Evolutionary conservation across 495 filamentous ascomycete species (phyloP).

Genomic region (Trichoderma parareesei): DNA sequence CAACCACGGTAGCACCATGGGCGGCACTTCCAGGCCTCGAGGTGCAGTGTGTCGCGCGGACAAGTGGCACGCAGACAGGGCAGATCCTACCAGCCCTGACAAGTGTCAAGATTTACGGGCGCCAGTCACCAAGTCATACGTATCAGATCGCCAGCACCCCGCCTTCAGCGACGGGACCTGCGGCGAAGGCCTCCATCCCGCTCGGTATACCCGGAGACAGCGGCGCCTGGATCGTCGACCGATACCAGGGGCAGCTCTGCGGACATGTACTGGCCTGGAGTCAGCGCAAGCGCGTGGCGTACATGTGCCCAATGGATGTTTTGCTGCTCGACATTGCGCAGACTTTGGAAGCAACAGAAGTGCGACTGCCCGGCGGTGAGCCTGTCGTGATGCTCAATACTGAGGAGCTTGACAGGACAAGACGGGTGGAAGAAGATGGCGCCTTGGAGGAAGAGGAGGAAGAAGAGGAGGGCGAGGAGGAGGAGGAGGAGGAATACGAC

Average conservation of each 20-base stretch:
- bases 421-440: background rate
- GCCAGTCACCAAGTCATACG: slow-evolving; percentile 69
- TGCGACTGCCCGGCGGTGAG: slow-evolving; percentile 44
- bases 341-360: slow-evolving; percentile 51
- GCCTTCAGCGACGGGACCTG: slow-evolving; percentile 12
- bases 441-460: background rate
- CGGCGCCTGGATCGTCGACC: slow-evolving; percentile 88
- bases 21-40: slow-evolving; percentile 54
- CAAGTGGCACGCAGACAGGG: slow-evolving; percentile 73
- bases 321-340: slow-evolving; percentile 75
- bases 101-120: slow-evolving; percentile 72
- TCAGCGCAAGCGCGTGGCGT: slow-evolving; percentile 63
- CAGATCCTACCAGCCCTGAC: slow-evolving; percentile 67
- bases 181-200: slow-evolving; percentile 17
- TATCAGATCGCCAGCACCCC: slow-evolving; percentile 65
- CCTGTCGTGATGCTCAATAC: slow-evolving; percentile 16
- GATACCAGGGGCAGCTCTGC: slow-evolving; percentile 67
- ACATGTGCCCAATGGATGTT: slow-evolving; percentile 92
- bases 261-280: slow-evolving; percentile 88
- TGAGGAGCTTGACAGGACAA: background rate
- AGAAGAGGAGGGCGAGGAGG: background rate
- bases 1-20: slow-evolving; percentile 35
- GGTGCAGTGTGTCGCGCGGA: slow-evolving; percentile 89
- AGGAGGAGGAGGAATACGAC: background rate
- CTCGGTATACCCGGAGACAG: slow-evolving; percentile 78